Evolutionary conservation across 345 rosid genomes (phyloP).

Genomic region (Angophora floribunda): DNA sequence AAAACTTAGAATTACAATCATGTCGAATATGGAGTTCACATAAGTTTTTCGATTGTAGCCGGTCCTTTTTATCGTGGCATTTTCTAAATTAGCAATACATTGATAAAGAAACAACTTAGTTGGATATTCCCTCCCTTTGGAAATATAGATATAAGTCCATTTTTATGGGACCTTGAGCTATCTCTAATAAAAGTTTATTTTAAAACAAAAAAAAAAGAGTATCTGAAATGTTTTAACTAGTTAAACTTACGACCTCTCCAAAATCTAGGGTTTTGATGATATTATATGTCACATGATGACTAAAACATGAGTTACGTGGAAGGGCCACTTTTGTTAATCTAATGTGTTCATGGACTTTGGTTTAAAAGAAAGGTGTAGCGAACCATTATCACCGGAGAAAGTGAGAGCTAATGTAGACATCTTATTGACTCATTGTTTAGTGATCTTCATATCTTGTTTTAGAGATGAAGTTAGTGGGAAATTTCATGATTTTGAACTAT

Average conservation of each 20-base stretch:
- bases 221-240: not conserved
- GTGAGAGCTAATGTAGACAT: not conserved
- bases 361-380: not conserved
- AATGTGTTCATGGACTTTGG: not conserved
- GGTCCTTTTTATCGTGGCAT: not conserved
- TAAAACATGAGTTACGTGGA: not conserved
- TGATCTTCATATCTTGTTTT: not conserved
- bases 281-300: not conserved
- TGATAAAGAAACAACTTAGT: too few species aligned
- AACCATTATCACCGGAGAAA: not conserved
- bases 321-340: not conserved
- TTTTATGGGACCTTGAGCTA: not conserved
- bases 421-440: not conserved
- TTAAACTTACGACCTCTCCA: not conserved
- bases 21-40: not conserved
- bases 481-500: not conserved
- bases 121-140: not conserved
- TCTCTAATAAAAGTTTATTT: not conserved
- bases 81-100: not conserved
- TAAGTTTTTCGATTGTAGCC: not conserved
- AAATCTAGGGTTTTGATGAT: not conserved
- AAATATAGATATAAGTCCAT: not conserved
- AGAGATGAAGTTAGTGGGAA: not conserved
- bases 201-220: not conserved
- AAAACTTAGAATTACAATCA: too few species aligned